Conservation (phyloP, 192 early-diverging fungal species). For the Fimicolochytrium jonesii region DNA sequence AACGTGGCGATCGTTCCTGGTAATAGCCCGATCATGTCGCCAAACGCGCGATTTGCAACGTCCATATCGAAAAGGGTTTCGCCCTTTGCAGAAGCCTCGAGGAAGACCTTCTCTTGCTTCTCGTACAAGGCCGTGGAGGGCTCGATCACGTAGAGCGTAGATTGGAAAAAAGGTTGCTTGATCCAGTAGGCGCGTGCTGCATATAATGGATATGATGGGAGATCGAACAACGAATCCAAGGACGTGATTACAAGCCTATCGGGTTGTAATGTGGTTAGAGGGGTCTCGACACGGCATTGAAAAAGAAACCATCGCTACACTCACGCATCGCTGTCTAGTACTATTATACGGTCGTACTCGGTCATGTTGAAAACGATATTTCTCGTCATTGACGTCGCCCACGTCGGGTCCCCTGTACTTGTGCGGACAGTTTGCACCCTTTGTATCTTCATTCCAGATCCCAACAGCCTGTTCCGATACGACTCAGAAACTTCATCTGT, state of each 20-base stretch:
- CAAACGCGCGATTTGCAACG: slow-evolving; percentile 13
- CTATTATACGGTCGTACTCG: slow-evolving; percentile 11
- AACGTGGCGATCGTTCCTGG: slow-evolving; percentile 11
- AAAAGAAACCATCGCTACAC: neutral
- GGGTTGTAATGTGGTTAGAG: neutral
- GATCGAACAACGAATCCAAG: slow-evolving; percentile 15
- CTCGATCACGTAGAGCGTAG: slow-evolving; percentile 13
- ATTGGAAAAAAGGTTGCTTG: slow-evolving; percentile 6
- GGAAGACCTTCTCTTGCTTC: neutral
- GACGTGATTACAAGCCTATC: neutral
- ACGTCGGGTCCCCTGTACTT: slow-evolving; percentile 4
- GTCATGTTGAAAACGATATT: slow-evolving; percentile 14
- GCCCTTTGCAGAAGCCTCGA: neutral
- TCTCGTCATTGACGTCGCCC: neutral
- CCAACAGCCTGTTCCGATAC: neutral
- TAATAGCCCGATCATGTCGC: neutral
- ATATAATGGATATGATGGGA: slow-evolving; percentile 4
- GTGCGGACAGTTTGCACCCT: neutral
- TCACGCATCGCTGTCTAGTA: slow-evolving; percentile 13
- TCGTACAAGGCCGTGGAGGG: slow-evolving; percentile 4
- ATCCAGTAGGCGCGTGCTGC: slow-evolving; percentile 23
- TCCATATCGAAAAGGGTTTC: slow-evolving; percentile 21
- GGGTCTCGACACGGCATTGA: too few species aligned
- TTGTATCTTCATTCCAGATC: neutral
- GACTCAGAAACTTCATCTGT: neutral